Conservation (phyloP, 768 basidiomycete species). For the Boletus patriciae region DNA sequence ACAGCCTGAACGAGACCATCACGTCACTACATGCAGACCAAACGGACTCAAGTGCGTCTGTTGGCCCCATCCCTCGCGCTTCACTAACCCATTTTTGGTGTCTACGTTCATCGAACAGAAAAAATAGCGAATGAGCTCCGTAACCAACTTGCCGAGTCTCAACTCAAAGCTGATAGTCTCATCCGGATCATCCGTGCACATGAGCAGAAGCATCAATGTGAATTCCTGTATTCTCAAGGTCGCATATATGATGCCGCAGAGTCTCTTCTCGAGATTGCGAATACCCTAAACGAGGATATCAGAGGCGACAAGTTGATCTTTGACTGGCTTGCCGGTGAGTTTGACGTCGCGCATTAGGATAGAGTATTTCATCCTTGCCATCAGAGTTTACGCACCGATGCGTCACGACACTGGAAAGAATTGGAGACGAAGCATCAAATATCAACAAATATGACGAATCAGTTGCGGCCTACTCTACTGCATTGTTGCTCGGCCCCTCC, state of each 20-base stretch:
- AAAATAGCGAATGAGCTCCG: neutral
- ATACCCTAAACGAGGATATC: neutral
- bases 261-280: neutral
- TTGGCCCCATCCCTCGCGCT: neutral
- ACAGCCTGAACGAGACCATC: neutral
- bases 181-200: neutral
- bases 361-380: neutral
- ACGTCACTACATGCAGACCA: neutral
- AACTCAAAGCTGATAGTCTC: neutral
- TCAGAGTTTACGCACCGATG: conserved; percentile 7
- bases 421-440: neutral
- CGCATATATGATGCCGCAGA: neutral
- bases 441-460: neutral
- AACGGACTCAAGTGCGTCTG: neutral
- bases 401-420: neutral
- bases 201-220: conserved; percentile 6
- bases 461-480: neutral
- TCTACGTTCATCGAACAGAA: neutral
- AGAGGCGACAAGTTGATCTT: neutral
- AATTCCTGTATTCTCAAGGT: neutral
- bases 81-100: neutral
- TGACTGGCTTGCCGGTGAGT: conserved; percentile 10
- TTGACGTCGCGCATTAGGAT: rapidly evolving
- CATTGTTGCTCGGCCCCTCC: neutral
- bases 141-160: neutral